Conservation (phyloP, 2,329 filamentous ascomycete species). For the Penicillium sp. region DNA sequence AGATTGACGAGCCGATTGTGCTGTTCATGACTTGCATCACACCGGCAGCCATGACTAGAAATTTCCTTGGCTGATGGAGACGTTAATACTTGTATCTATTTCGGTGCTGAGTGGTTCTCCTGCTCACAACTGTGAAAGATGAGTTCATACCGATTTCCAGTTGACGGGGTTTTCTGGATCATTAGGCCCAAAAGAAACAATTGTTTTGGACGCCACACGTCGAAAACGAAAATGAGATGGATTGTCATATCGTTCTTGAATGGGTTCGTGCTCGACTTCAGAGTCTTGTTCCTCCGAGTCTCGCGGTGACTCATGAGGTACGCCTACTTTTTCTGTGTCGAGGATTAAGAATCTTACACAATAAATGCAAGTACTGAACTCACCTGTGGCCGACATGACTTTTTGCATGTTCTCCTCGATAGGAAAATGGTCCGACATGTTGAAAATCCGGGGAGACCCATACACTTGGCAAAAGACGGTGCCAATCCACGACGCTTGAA, state of each 20-base stretch:
- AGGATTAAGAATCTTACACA: too few species aligned
- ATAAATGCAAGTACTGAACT: background rate
- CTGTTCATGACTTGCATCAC: slow-evolving; percentile 40
- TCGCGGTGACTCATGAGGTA: slow-evolving; percentile 9
- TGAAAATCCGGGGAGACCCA: slow-evolving; percentile 4
- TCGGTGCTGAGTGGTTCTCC: background rate
- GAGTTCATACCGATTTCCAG: slow-evolving; percentile 27
- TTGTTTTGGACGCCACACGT: slow-evolving; percentile 33
- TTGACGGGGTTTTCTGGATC: slow-evolving; percentile 34
- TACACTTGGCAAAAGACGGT: background rate
- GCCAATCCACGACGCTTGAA: background rate
- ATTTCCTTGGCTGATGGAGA: slow-evolving; percentile 21
- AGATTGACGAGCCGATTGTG: slow-evolving; percentile 38
- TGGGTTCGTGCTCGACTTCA: slow-evolving; percentile 20
- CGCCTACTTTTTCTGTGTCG: slow-evolving; percentile 8
- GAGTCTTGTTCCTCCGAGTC: slow-evolving; percentile 16
- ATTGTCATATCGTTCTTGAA: slow-evolving; percentile 24
- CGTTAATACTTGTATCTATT: slow-evolving; percentile 1
- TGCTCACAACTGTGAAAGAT: background rate
- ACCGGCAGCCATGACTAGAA: slow-evolving; percentile 33
- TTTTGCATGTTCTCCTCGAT: slow-evolving; percentile 17
- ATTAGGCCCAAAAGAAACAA: slow-evolving; percentile 32
- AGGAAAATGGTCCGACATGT: slow-evolving; percentile 16
- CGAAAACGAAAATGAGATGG: slow-evolving; percentile 28
- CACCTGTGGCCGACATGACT: slow-evolving; percentile 17